Percentiles rank a stretch among this genome's conserved stretches.
phyloP scores from a whole-genome alignment of 345 rosid genomes.

The Bruguiera parviflora region DNA sequence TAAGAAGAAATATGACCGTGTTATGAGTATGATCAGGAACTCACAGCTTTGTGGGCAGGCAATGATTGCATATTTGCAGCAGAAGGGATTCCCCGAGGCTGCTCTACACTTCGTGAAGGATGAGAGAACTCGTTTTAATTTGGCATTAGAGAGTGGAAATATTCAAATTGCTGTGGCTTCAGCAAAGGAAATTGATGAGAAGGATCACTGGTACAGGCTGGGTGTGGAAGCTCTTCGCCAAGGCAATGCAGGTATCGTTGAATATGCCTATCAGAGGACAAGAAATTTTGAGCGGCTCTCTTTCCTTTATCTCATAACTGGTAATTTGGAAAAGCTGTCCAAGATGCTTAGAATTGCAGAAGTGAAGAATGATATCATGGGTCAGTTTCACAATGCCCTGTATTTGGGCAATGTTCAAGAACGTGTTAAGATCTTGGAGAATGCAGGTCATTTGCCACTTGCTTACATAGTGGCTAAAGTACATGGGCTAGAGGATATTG shows the following conservation, averaged over 20 bases:
- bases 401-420: conserved; percentile 86
- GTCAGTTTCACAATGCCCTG: conserved; percentile 91
- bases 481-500: conserved; percentile 74
- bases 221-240: conserved; percentile 99
- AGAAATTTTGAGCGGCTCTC: conserved; percentile 95
- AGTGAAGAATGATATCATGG: conserved; percentile 92
- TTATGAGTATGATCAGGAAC: conserved; percentile 91
- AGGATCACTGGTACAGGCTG: conserved; percentile 82
- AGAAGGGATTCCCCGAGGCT: conserved; percentile 96
- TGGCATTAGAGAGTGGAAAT: conserved; percentile 95
- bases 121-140: conserved; percentile 85
- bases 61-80: conserved; percentile 92
- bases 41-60: conserved; percentile 97
- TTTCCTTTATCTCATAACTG: conserved; percentile 85
- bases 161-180: conserved; percentile 94
- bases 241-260: conserved; percentile 88
- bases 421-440: conserved; percentile 84
- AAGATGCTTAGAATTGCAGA: conserved; percentile 95
- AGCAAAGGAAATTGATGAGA: conserved; percentile 93
- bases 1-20: conserved; percentile 79
- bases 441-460: conserved; percentile 83
- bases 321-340: conserved; percentile 75
- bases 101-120: conserved; percentile 97
- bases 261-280: conserved; percentile 93
- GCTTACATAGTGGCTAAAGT: conserved; percentile 77